These are phyloP conservation scores for Aureobasidium melanogenum DNA, from an alignment of 2,329 filamentous ascomycete species.

Conservation along the genomic window DNA sequence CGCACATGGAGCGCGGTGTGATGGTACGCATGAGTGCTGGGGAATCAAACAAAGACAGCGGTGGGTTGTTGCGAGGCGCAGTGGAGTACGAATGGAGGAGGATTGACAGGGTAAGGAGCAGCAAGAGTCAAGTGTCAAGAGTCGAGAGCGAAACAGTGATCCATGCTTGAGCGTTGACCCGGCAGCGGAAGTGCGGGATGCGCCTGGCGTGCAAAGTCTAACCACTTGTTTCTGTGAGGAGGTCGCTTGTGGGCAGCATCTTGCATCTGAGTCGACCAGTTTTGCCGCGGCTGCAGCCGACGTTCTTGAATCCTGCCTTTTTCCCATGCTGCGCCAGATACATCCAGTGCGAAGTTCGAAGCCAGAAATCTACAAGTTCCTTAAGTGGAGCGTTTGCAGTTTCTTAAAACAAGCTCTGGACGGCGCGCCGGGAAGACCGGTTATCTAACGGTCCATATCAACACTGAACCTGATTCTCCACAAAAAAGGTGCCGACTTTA, in stretches of 20 bases:
- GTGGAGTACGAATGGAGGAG: neutral
- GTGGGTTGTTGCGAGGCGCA: neutral
- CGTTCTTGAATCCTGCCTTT: neutral
- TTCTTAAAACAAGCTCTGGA: neutral
- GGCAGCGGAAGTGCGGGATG: constrained; percentile 4
- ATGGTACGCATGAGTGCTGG: neutral
- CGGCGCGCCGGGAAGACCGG: constrained; percentile 1
- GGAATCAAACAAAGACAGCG: neutral
- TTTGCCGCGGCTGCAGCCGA: neutral
- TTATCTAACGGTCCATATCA: constrained; percentile 5
- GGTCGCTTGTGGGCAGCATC: neutral
- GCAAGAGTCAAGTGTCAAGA: neutral
- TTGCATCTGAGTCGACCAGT: neutral
- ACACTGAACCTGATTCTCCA: constrained; percentile 2
- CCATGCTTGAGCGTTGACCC: neutral
- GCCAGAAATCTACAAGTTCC: neutral
- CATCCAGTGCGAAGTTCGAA: neutral
- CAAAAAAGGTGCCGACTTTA: constrained; percentile 7
- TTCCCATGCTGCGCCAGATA: neutral
- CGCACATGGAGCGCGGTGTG: neutral
- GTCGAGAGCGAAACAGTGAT: neutral
- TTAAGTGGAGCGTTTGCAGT: neutral
- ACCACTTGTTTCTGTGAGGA: neutral
- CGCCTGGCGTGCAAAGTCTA: neutral
- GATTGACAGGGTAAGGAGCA: neutral